Conservation (phyloP, 768 basidiomycete species). For the Lactarius hengduanensis region DNA sequence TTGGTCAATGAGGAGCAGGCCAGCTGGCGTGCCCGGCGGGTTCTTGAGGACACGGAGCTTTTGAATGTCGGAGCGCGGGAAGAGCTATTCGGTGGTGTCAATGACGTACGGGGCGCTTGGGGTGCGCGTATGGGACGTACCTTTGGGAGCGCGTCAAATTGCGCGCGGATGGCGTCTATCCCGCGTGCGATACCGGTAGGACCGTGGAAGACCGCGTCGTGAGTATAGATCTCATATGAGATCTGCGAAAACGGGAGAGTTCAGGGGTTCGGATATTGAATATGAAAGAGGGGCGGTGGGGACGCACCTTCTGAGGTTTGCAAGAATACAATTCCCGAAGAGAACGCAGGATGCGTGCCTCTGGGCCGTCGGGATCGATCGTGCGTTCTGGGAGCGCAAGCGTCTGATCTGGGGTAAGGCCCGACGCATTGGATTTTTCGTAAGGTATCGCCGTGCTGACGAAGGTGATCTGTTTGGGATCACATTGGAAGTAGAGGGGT, state of each 20-base stretch:
- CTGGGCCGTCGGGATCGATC: constrained; percentile 32
- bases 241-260: constrained; percentile 30
- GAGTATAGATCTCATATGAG: constrained; percentile 45
- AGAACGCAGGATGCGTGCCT: constrained; percentile 38
- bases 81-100: constrained; percentile 35
- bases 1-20: constrained; percentile 46
- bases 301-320: constrained; percentile 13
- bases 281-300: constrained; percentile 21
- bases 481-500: neutral
- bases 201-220: constrained; percentile 44
- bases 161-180: constrained; percentile 41
- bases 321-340: constrained; percentile 41
- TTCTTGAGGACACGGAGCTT: constrained; percentile 44
- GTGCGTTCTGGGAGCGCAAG: constrained; percentile 40
- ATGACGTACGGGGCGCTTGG: neutral
- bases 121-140: constrained; percentile 29
- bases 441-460: constrained; percentile 24
- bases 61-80: constrained; percentile 43
- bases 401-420: constrained; percentile 40
- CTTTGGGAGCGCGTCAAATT: constrained; percentile 47
- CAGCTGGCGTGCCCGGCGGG: constrained; percentile 39
- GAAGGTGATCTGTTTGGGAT: constrained; percentile 29
- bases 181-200: constrained; percentile 47
- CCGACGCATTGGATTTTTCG: constrained; percentile 40
- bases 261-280: neutral